Evolutionary conservation across 106 monocot genomes (phyloP), one percentile per base, ranked within the genome.

Genomic region (Alisma plantagoaquatica): DNA sequence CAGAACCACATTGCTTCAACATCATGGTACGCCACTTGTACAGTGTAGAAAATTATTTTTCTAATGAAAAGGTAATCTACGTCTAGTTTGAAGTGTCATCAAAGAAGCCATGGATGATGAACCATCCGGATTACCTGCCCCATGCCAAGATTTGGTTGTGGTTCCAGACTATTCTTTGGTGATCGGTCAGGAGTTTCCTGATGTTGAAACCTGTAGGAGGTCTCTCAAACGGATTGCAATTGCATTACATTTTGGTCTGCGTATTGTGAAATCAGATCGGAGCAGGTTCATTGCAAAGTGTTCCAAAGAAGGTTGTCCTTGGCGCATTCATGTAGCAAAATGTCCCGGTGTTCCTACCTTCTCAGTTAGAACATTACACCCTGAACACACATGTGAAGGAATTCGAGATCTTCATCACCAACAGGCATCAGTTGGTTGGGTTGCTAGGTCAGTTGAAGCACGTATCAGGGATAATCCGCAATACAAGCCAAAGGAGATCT

Each of bases 391-490:
- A 31, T 84, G 83, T 41, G 72, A 75, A 11, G 75, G 69, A 54
- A 61, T 71, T 59, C 75, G 75, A 12, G 78, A 75, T 41, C 61
- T 75, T 10, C 68, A 75, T 15, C 83, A 78, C 52, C 78, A 84
- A 28, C 83, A 78, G 33, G 83, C 83, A 49, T 84, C 83, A 17
- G 64, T 84, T 27, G 83, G 78, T 53, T 84, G 83, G 83, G 75
- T 84, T 49, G 83, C 78, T 16, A 78, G 72, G 58, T 71, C 75
- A 29, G 78, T 84, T 51, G 78, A 78, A 31, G 75, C 78, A 55
- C 33, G 65, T n/a, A 53, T 84, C 16, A 63, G 73, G n/a, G 46
- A 66, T 29, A 62, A 84, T 67, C 57, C 73, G n/a, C 78, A 79
- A 42, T 84, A 84, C 57, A 84, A 79, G 35, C 84, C 84, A 38